A percentile compares a stretch with the other conserved stretches of the same genome.
phyloP scores from a whole-genome alignment of 768 basidiomycete genomes.

The Butyriboletus loyo region DNA sequence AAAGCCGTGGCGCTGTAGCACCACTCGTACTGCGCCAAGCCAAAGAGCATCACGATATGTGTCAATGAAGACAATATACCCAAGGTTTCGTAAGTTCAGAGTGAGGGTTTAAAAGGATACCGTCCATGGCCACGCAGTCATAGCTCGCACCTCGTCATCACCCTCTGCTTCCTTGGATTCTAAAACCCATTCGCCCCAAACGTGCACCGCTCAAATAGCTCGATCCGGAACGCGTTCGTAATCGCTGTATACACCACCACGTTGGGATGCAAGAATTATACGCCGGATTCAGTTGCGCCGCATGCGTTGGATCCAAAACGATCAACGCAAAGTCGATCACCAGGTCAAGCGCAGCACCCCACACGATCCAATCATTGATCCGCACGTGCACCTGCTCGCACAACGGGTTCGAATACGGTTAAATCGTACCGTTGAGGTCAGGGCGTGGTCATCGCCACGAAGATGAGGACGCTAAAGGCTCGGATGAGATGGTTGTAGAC shows the following conservation, averaged over 20 bases:
- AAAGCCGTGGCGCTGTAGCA: no score
- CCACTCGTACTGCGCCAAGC: no score
- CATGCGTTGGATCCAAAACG: slow-evolving; percentile 1
- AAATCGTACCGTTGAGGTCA: not conserved
- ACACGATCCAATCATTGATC: slow-evolving; percentile 1
- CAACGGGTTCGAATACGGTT: not conserved
- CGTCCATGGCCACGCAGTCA: not conserved
- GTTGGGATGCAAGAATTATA: slow-evolving; percentile 2
- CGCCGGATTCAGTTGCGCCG: not conserved
- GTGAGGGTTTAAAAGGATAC: not conserved
- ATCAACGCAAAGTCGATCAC: slow-evolving; percentile 9
- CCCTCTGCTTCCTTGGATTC: not conserved
- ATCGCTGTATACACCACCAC: not conserved
- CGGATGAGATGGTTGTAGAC: slow-evolving; percentile 4
- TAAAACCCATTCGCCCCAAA: slow-evolving; percentile 1
- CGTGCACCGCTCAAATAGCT: not conserved
- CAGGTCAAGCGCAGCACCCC: not conserved
- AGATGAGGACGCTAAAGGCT: not conserved
- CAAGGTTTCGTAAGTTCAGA: not conserved
- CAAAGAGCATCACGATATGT: no score
- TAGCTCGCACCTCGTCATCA: not conserved
- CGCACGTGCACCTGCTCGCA: no score
- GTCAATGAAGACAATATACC: not conserved
- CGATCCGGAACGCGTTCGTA: not conserved
- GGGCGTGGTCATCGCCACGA: slow-evolving; percentile 4